Conservation (phyloP, 257 asterid species). For the Dorcoceras hygrometricum region DNA sequence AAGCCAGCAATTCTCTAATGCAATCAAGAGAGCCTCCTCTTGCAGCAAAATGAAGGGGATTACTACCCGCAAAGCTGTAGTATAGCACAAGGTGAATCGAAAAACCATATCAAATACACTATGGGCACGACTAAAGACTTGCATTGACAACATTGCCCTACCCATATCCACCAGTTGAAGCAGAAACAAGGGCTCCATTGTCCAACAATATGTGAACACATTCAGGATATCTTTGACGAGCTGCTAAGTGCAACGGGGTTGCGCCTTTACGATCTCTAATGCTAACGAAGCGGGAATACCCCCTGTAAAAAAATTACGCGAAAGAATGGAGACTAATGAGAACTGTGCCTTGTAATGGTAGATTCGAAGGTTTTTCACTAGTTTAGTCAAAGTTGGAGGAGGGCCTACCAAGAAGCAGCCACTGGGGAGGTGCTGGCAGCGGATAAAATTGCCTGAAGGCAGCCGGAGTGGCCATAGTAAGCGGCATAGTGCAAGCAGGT, state of each 20-base stretch:
- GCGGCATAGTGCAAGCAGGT: constrained; percentile 99
- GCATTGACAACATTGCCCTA: constrained; percentile 20
- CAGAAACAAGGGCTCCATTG: constrained; percentile 83
- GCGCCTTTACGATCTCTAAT: constrained; percentile 94
- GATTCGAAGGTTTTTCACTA: background rate
- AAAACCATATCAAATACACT: background rate
- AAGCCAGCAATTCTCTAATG: constrained; percentile 45
- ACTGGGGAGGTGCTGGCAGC: constrained; percentile 75
- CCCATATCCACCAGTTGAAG: constrained; percentile 82
- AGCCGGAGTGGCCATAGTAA: constrained; percentile 78
- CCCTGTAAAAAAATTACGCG: constrained; percentile 41
- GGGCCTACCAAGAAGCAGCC: constrained; percentile 75
- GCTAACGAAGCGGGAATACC: constrained; percentile 84
- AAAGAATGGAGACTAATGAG: background rate
- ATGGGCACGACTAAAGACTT: background rate
- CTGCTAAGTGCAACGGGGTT: constrained; percentile 91
- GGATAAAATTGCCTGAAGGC: constrained; percentile 70
- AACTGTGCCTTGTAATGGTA: background rate
- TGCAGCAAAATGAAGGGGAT: constrained; percentile 66
- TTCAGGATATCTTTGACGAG: constrained; percentile 71
- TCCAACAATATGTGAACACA: constrained; percentile 74
- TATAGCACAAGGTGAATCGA: background rate
- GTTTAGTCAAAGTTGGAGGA: background rate
- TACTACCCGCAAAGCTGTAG: constrained; percentile 65
- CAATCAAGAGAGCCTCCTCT: constrained; percentile 60